Conservation (phyloP, 1,284 basidiomycete genomes). For the Marasmius fiardii region DNA sequence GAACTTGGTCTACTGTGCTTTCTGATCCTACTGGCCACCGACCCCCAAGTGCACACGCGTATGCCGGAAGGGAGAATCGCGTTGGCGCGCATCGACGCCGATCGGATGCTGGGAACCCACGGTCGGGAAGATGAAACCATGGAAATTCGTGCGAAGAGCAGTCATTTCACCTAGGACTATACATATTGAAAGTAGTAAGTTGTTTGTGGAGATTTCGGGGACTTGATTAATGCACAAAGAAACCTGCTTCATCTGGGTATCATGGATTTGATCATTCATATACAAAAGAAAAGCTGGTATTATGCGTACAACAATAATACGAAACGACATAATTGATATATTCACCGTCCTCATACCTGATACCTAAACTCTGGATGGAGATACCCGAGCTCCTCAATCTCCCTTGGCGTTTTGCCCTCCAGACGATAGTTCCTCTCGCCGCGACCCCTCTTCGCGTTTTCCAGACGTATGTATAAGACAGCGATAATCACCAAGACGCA, state of each 20-base stretch:
- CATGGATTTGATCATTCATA: no score
- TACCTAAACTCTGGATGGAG: constrained; percentile 41
- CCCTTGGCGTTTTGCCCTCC: constrained; percentile 30
- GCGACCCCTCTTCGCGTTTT: constrained; percentile 37
- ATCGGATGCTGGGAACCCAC: no score
- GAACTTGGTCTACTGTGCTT: constrained; percentile 29
- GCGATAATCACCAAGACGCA: constrained; percentile 28
- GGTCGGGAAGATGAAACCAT: not conserved
- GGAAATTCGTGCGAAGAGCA: not conserved
- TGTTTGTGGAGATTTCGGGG: no score
- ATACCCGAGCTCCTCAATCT: constrained; percentile 37
- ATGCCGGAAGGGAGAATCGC: constrained; percentile 32
- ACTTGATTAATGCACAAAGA: no score
- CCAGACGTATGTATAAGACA: constrained; percentile 33
- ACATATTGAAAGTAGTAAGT: no score
- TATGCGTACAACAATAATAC: no score
- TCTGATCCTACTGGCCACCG: constrained; percentile 33
- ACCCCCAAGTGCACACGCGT: constrained; percentile 34
- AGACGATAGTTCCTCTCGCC: constrained; percentile 38
- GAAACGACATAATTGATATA: not conserved
- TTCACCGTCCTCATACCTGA: constrained; percentile 26
- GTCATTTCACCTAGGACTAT: no score
- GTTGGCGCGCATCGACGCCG: constrained; percentile 33
- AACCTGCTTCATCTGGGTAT: no score
- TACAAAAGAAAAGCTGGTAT: no score